Base-by-base conservation (phyloP, 78 protist species). In the Emiliania huxleyi region DNA sequence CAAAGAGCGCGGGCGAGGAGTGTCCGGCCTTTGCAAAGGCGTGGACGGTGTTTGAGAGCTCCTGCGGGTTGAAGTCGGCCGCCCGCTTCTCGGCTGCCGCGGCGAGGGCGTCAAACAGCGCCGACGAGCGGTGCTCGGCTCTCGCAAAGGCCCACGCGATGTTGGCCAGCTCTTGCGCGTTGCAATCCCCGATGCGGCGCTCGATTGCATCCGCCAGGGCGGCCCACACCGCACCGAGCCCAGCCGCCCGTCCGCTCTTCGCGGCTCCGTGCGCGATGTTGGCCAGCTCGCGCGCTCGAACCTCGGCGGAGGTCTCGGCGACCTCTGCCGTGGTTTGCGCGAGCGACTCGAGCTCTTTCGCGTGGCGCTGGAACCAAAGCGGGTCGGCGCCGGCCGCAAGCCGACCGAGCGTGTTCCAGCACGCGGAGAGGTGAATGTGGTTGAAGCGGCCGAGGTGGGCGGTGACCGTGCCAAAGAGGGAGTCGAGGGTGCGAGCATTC, bases 341-440 rank as follows among this genome's bases (percentile, higher is more conserved):
- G n/a, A 81, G 88, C 21, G 19, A 6, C 38, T 40, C 35, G 62
- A 81, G 62, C 35, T 1, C 55, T 6, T 12, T 6, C 29, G 46
- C 52, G 52, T 81, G 88, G 33, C 5, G 38, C 23, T 12, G n/a
- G n/a, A 25, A 12, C 88, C 88, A 81, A 5, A 6, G 4, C 22
- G 52, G 38, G 18, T 40, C 88, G 42, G 44, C 42, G 38, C 23
- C 46, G 42, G 5, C 18, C n/a, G 88, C 88, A 2, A 81, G 46
- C 40, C 4, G 46, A 18, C 88, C 88, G 37, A 81, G 88, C 21
- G 55, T 5, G 12, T 11, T 81, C 88, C 88, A 81, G n/a, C 88
- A 43, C n/a, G 88, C 88, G 23, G 88, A 40, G 52, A 81, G 88
- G 52, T 81, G 88, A 52, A 81, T 81, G 55, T 40, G 88, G 52